These are phyloP conservation scores for Whalleya microplaca DNA, from an alignment of 2,329 filamentous ascomycete genomes.

Conservation along the genomic window DNA sequence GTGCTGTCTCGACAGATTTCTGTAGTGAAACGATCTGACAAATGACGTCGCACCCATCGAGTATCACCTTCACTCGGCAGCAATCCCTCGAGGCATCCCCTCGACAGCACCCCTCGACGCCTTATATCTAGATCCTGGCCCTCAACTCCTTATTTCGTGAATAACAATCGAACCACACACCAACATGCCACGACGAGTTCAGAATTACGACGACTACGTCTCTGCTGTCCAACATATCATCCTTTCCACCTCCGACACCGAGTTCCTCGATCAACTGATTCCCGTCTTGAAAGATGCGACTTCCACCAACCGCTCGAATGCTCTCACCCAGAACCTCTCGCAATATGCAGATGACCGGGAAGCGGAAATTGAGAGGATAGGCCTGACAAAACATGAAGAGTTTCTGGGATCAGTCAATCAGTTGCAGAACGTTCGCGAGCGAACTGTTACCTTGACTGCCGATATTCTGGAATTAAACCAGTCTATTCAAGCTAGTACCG, in stretches of 20 bases:
- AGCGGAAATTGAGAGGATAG: slow-evolving; percentile 89
- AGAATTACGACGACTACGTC: slow-evolving; percentile 41
- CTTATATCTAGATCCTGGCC: neutral
- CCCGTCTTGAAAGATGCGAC: slow-evolving; percentile 91
- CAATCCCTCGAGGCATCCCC: neutral
- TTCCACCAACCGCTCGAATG: slow-evolving; percentile 70
- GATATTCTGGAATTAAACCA: slow-evolving; percentile 93
- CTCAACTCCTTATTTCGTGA: neutral
- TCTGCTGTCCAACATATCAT: slow-evolving; percentile 71
- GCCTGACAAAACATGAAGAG: slow-evolving; percentile 94
- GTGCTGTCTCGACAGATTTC: neutral
- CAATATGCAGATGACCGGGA: slow-evolving; percentile 87
- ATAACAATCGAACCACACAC: slow-evolving; percentile 5
- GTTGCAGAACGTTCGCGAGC: slow-evolving; percentile 88
- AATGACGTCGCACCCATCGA: neutral
- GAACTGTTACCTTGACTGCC: slow-evolving; percentile 82
- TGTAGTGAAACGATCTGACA: neutral
- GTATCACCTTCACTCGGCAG: too few relatives aligned
- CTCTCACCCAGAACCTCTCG: slow-evolving; percentile 76
- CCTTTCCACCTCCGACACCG: slow-evolving; percentile 84
- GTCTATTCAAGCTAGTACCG: slow-evolving; percentile 92
- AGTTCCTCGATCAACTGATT: slow-evolving; percentile 95
- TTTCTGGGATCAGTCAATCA: slow-evolving; percentile 94
- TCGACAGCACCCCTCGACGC: neutral
- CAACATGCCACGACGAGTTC: slow-evolving; percentile 36